These are phyloP conservation scores for Lippia alba DNA, from an alignment of 305 asterid genomes.

Conservation along the genomic window DNA sequence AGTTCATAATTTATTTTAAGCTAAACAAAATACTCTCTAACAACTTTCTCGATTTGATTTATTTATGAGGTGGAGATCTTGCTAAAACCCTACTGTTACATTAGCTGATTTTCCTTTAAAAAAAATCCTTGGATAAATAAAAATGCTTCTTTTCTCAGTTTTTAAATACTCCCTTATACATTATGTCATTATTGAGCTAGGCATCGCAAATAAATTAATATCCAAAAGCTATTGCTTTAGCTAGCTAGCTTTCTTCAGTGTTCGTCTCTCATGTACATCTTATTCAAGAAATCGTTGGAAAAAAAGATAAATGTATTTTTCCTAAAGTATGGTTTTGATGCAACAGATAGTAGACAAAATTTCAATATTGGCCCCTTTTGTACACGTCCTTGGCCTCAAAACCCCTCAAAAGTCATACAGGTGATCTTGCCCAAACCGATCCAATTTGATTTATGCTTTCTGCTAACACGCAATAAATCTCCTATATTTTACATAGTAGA, in stretches of 20 bases:
- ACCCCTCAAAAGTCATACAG: conserved; percentile 25
- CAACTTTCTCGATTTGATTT: too few species aligned
- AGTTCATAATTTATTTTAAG: too few species aligned
- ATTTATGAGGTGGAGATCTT: too few species aligned
- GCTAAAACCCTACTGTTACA: too few species aligned
- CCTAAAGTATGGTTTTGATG: conserved; percentile 39
- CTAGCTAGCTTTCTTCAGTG: too few species aligned
- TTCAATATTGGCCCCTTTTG: not conserved
- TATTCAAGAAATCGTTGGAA: conserved; percentile 18
- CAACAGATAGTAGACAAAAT: conserved; percentile 24
- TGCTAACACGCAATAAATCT: not conserved
- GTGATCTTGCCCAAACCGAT: conserved; percentile 27
- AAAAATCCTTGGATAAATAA: too few species aligned
- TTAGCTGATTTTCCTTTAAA: too few species aligned
- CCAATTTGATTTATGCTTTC: conserved; percentile 13
- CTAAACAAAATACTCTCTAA: too few species aligned
- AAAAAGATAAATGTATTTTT: not conserved
- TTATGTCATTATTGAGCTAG: not conserved
- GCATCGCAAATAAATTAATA: not conserved
- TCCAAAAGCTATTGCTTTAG: conserved; percentile 6
- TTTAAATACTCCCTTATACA: too few species aligned
- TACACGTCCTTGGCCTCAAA: conserved; percentile 26
- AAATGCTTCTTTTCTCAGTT: too few species aligned
- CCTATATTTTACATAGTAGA: too few species aligned
- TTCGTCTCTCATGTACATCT: conserved; percentile 10